Evolutionary conservation across 345 rosid genomes (phyloP).

Genomic region (Clarkia xantiana): DNA sequence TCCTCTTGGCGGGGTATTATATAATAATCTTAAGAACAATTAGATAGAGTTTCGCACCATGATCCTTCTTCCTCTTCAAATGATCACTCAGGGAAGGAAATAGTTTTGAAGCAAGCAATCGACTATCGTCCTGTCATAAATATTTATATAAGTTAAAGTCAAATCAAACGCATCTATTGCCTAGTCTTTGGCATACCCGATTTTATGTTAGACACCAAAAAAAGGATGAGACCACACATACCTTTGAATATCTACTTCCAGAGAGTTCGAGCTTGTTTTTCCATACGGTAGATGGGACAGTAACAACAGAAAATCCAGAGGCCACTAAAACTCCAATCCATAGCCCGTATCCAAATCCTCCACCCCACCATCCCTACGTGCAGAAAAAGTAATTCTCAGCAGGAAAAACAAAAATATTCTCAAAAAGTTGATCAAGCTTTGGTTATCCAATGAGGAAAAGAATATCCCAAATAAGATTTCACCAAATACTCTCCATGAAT

Average conservation of each 20-base stretch:
- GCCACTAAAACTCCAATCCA: slow-evolving; percentile 89
- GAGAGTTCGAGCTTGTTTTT: slow-evolving; percentile 51
- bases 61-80: slow-evolving; percentile 66
- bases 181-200: too few relatives aligned
- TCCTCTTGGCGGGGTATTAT: too few relatives aligned
- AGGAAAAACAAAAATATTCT: not conserved
- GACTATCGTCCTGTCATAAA: slow-evolving; percentile 64
- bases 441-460: too few relatives aligned
- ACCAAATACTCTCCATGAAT: too few relatives aligned
- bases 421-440: too few relatives aligned
- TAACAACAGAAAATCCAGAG: slow-evolving; percentile 74
- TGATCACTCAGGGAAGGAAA: slow-evolving; percentile 59
- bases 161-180: not conserved
- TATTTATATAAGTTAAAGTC: slow-evolving; percentile 4
- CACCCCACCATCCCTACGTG: slow-evolving; percentile 86
- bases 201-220: not conserved
- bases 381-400: slow-evolving; percentile 8
- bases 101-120: slow-evolving; percentile 53
- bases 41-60: slow-evolving; percentile 29
- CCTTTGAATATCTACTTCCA: slow-evolving; percentile 46
- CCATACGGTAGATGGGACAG: slow-evolving; percentile 62
- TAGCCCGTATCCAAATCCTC: slow-evolving; percentile 83
- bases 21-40: not conserved
- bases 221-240: slow-evolving; percentile 7
- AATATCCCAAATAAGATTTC: too few relatives aligned